Conservation (phyloP, 2,329 filamentous ascomycete genomes). For the Penicillium crustosum region DNA sequence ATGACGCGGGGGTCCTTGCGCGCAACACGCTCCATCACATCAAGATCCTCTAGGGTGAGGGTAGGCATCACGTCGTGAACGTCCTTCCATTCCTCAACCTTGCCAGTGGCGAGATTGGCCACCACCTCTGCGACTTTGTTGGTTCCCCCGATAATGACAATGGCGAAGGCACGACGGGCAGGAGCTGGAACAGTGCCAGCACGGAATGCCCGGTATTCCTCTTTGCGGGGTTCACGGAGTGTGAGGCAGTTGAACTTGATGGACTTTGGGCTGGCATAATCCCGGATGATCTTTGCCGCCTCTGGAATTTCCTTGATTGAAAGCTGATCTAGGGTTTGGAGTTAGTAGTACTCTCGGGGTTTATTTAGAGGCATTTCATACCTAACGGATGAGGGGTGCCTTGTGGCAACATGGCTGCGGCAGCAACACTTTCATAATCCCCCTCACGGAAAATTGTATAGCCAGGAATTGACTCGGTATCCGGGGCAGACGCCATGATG, state of each 20-base stretch:
- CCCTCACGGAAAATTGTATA: constrained; percentile 30
- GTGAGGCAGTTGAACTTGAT: constrained; percentile 46
- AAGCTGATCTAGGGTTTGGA: constrained; percentile 25
- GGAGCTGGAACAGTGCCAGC: constrained; percentile 31
- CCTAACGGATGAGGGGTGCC: constrained; percentile 26
- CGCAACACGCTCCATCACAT: constrained; percentile 36
- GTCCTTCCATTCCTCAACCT: constrained; percentile 34
- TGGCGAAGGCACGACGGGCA: constrained; percentile 45
- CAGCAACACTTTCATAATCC: constrained; percentile 29
- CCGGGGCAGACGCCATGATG: constrained; percentile 28
- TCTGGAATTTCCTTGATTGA: constrained; percentile 32
- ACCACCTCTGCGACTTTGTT: constrained; percentile 30
- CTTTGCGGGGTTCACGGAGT: constrained; percentile 54
- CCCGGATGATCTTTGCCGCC: constrained; percentile 28
- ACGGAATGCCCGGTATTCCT: constrained; percentile 37
- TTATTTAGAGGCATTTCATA: background rate
- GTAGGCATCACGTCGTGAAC: constrained; percentile 50
- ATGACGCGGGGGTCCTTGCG: constrained; percentile 35
- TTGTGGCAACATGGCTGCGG: constrained; percentile 24
- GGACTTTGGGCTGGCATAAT: constrained; percentile 30
- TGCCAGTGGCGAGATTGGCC: constrained; percentile 27
- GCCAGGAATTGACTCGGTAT: constrained; percentile 29
- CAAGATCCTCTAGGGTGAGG: constrained; percentile 38
- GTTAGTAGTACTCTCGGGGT: constrained; percentile 1
- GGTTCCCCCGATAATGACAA: constrained; percentile 45